A percentile compares a stretch with the other conserved stretches of the same genome.
Evolutionary conservation across 108 stramenopile species (phyloP).

Genomic region (Epithemia pelagica): DNA sequence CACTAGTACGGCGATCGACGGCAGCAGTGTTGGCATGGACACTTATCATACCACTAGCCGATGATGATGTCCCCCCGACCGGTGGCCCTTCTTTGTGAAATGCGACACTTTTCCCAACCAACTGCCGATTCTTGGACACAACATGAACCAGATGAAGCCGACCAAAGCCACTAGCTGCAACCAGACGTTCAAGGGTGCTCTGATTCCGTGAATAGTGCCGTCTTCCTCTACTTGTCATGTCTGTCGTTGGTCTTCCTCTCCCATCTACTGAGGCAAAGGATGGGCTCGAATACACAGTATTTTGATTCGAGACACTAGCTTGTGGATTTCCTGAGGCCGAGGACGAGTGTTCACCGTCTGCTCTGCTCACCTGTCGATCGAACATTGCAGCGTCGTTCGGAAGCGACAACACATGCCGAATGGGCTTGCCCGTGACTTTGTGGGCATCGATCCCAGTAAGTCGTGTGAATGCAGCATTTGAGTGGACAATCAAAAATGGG

Average conservation of each 20-base stretch:
- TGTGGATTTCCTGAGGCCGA: constrained; percentile 5
- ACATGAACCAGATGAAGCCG: constrained; percentile 32
- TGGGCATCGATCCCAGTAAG: constrained; percentile 61
- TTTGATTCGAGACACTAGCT: background rate
- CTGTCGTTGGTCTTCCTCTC: no score
- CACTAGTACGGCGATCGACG: no score
- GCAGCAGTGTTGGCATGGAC: background rate
- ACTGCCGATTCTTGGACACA: constrained; percentile 13
- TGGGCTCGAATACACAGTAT: background rate
- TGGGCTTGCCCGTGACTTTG: constrained; percentile 44
- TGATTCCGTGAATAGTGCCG: background rate
- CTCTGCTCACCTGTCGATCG: background rate
- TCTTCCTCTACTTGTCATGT: background rate
- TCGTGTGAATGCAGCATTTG: constrained; percentile 62
- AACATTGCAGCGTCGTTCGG: constrained; percentile 5
- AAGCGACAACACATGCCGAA: constrained; percentile 6
- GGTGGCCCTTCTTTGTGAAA: background rate
- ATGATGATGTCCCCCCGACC: no score
- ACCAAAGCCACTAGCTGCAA: constrained; percentile 51
- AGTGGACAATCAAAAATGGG: constrained; percentile 51
- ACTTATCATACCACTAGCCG: no score
- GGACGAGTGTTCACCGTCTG: constrained; percentile 8
- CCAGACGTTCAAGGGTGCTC: constrained; percentile 37
- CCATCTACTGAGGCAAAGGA: no score
- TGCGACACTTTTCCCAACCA: constrained; percentile 25